Evolutionary conservation across 345 rosid genomes (phyloP).

Genomic region (Ceriops decandra): DNA sequence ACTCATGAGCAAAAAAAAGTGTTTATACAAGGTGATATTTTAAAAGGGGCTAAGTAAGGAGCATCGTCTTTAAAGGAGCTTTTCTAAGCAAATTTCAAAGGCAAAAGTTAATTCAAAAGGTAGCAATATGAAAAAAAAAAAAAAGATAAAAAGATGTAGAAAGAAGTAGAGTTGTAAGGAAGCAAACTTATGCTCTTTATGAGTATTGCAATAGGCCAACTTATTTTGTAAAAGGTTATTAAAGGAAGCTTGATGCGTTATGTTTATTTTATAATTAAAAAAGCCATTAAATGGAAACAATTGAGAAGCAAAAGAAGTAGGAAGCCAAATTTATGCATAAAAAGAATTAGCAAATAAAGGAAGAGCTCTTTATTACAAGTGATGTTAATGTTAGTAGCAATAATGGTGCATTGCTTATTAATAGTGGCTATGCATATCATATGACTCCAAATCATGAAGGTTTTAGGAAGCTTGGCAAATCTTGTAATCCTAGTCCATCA

Average conservation of each 20-base stretch:
- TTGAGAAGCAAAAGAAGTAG: background rate
- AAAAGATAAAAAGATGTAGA: background rate
- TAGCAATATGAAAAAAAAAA: background rate
- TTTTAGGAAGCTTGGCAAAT: background rate
- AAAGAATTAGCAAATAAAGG: background rate
- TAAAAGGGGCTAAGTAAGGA: background rate
- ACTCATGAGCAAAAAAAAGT: background rate
- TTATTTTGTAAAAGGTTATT: background rate
- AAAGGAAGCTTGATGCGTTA: background rate
- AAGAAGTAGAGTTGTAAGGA: fast-evolving
- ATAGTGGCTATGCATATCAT: background rate
- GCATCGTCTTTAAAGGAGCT: background rate
- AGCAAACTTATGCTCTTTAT: background rate
- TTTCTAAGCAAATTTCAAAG: no score
- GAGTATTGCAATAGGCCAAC: background rate
- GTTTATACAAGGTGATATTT: background rate
- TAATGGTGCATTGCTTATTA: background rate
- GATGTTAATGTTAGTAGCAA: background rate
- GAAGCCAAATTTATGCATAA: background rate
- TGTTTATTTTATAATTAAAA: background rate
- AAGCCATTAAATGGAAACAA: background rate
- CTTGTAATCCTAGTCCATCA: background rate
- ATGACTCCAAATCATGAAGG: background rate
- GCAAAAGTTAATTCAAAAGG: background rate
- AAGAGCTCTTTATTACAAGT: background rate